Percentiles rank a stretch among this genome's conserved stretches.
Conservation (phyloP, 1,139 yeast genomes). For the Pneumocystis wakefieldiae region DNA sequence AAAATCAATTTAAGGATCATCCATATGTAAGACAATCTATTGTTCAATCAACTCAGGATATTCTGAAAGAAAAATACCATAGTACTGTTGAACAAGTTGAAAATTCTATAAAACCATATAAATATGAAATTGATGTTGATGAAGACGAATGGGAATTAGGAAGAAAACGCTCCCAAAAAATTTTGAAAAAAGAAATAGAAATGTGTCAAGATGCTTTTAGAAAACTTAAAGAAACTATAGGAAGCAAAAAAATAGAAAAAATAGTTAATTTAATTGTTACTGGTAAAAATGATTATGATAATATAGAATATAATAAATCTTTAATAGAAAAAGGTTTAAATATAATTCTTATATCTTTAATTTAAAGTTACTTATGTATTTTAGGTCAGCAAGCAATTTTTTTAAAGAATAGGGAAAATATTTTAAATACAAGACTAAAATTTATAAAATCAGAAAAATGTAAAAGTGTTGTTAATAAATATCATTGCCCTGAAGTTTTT, state of each 20-base stretch:
- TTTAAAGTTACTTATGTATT: slow-evolving; percentile 67
- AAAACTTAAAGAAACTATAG: slow-evolving; percentile 54
- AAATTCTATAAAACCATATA: slow-evolving; percentile 92
- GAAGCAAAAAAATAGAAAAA: slow-evolving; percentile 52
- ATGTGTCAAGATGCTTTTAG: slow-evolving; percentile 62
- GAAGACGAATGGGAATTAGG: slow-evolving; percentile 85
- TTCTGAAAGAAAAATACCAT: slow-evolving; percentile 61
- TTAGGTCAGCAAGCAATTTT: slow-evolving; percentile 69
- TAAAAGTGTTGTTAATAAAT: slow-evolving; percentile 62
- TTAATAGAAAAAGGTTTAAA: slow-evolving; percentile 2
- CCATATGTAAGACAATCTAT: slow-evolving; percentile 73
- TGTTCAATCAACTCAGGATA: slow-evolving; percentile 68
- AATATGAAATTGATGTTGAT: slow-evolving; percentile 90
- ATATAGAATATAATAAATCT: slow-evolving; percentile 23
- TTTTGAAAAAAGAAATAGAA: slow-evolving; percentile 68
- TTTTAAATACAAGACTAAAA: slow-evolving; percentile 59
- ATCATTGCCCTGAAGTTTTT: slow-evolving; percentile 86
- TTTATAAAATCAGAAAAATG: slow-evolving; percentile 67
- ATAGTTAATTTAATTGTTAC: slow-evolving; percentile 25
- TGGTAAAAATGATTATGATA: slow-evolving; percentile 32
- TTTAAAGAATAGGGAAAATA: slow-evolving; percentile 55
- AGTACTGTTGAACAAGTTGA: slow-evolving; percentile 97
- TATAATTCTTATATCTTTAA: slow-evolving; percentile 20
- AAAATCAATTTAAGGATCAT: slow-evolving; percentile 65
- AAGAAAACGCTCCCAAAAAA: slow-evolving; percentile 56